Evolutionary conservation across 2,329 filamentous ascomycete species (phyloP).

Genomic region (Talaromyces islandicus): DNA sequence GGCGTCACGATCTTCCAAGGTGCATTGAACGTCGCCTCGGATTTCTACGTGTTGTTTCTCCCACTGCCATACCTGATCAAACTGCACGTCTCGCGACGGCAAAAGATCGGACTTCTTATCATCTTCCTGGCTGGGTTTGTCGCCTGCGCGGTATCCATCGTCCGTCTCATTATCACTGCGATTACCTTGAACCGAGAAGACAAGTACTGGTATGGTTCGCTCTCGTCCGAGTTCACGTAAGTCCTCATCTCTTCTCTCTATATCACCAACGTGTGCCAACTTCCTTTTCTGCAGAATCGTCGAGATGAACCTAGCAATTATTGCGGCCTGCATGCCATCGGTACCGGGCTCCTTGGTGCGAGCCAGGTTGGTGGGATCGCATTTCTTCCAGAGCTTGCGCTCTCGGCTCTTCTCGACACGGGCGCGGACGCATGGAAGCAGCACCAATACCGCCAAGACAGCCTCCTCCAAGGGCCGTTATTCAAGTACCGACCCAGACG

Average conservation of each 20-base stretch:
- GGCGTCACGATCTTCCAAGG: neutral
- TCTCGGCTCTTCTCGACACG: neutral
- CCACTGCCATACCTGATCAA: conserved; percentile 38
- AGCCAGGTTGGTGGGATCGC: neutral
- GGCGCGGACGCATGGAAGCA: neutral
- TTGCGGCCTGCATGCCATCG: neutral
- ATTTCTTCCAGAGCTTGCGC: neutral
- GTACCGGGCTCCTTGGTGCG: neutral
- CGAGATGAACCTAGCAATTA: neutral
- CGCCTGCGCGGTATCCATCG: conserved; percentile 10
- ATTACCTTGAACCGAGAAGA: neutral
- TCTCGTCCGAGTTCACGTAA: neutral
- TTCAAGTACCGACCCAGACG: neutral
- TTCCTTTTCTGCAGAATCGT: neutral
- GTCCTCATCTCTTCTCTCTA: too few relatives aligned
- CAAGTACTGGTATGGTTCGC: neutral
- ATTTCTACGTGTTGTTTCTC: conserved; percentile 38
- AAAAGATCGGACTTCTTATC: conserved; percentile 35
- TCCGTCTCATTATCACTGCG: neutral
- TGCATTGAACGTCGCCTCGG: conserved; percentile 20
- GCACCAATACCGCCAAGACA: neutral
- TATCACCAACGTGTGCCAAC: neutral
- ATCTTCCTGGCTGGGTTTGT: conserved; percentile 27
- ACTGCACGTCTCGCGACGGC: conserved; percentile 36
- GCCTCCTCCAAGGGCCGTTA: neutral